Conservation (phyloP, 1,284 basidiomycete genomes). For the Gomphus sp. region DNA sequence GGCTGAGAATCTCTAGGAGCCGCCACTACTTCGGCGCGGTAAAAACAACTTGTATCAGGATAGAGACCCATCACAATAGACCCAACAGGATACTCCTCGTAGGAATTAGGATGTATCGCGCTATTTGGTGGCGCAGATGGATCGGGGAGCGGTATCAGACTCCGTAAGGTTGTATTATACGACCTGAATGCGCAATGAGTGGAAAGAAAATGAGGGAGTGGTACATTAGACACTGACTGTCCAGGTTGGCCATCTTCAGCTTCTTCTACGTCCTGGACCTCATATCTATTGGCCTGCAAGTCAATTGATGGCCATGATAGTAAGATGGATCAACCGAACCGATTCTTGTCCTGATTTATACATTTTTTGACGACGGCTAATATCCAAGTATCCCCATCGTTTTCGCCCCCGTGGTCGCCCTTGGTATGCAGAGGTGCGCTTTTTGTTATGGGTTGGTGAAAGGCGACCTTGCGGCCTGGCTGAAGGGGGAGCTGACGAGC, state of each 20-base stretch:
- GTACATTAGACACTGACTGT: slow-evolving; percentile 32
- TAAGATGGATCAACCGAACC: slow-evolving; percentile 27
- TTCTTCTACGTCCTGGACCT: slow-evolving; percentile 73
- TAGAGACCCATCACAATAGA: slow-evolving; percentile 74
- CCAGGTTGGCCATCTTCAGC: slow-evolving; percentile 69
- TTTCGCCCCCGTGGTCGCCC: slow-evolving; percentile 29
- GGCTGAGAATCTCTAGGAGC: slow-evolving; percentile 50
- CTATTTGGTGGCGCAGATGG: slow-evolving; percentile 44
- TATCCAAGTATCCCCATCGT: slow-evolving; percentile 72
- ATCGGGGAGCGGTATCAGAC: slow-evolving; percentile 72
- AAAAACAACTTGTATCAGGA: slow-evolving; percentile 81
- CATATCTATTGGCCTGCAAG: slow-evolving; percentile 42
- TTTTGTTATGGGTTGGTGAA: slow-evolving; percentile 54
- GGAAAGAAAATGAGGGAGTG: slow-evolving; percentile 1
- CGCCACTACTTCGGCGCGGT: slow-evolving; percentile 68
- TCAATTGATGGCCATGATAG: slow-evolving; percentile 6
- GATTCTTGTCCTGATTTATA: slow-evolving; percentile 59
- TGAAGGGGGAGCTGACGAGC: slow-evolving; percentile 56
- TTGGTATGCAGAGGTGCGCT: slow-evolving; percentile 24
- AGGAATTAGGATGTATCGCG: slow-evolving; percentile 55
- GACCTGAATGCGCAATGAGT: slow-evolving; percentile 27
- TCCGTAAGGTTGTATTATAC: slow-evolving; percentile 58
- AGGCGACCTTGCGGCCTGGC: slow-evolving; percentile 67
- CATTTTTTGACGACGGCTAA: slow-evolving; percentile 64
- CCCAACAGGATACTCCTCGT: slow-evolving; percentile 61